Evolutionary conservation across 768 basidiomycete genomes (phyloP).

Genomic region (Strobilomyces confusus): DNA sequence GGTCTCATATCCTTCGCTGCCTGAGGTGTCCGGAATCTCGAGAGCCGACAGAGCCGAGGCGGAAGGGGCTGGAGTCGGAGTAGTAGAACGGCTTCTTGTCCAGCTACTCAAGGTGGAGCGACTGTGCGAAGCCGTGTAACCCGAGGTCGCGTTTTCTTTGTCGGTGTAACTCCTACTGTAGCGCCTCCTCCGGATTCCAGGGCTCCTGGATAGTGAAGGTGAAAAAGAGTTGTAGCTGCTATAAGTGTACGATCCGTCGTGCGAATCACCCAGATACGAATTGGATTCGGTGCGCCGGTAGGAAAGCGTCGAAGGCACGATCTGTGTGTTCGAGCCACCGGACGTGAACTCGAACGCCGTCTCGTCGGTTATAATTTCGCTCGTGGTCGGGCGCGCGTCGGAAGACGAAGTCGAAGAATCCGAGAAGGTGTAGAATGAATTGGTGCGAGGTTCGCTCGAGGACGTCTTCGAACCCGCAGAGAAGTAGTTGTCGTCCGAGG

Average conservation of each 20-base stretch:
- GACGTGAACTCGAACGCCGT: conserved; percentile 37
- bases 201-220: conserved; percentile 52
- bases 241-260: conserved; percentile 36
- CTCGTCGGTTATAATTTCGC: conserved; percentile 36
- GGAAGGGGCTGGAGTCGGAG: conserved; percentile 33
- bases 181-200: conserved; percentile 52
- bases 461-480: conserved; percentile 37
- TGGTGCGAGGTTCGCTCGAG: conserved; percentile 26
- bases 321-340: conserved; percentile 40
- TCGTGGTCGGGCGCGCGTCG: conserved; percentile 26
- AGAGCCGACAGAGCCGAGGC: conserved; percentile 25
- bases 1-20: conserved; percentile 50
- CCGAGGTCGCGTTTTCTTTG: conserved; percentile 49
- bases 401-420: conserved; percentile 31
- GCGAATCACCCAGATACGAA: conserved; percentile 56
- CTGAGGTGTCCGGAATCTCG: conserved; percentile 34
- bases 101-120: conserved; percentile 32
- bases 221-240: conserved; percentile 38
- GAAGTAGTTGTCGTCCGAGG: conserved; percentile 47
- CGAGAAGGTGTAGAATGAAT: conserved; percentile 35
- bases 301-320: conserved; percentile 49
- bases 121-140: conserved; percentile 32
- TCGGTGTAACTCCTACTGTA: conserved; percentile 43
- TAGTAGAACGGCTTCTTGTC: conserved; percentile 32
- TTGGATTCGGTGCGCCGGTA: conserved; percentile 49